Percentiles rank a stretch among this genome's conserved stretches.
Conservation (phyloP, 306 rosid genomes). For the Glycine soja region DNA sequence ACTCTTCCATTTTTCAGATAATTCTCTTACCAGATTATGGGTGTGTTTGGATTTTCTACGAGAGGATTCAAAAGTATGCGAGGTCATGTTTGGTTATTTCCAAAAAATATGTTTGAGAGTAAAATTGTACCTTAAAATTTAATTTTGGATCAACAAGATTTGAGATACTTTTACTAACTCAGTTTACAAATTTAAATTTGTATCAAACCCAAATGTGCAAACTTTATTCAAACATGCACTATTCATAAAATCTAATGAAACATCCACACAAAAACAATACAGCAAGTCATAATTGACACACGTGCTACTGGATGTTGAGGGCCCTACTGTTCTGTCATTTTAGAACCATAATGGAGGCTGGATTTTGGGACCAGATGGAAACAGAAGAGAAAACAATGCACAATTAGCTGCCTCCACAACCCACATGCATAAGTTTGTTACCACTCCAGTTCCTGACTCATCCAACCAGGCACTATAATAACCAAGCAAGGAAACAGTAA, state of each 20-base stretch:
- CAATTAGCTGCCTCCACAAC: conserved; percentile 48
- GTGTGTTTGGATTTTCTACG: too few species aligned
- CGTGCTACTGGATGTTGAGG: conserved; percentile 12
- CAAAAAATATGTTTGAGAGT: too few species aligned
- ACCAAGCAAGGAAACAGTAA: conserved; percentile 23
- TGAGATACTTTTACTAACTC: too few species aligned
- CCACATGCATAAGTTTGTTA: conserved; percentile 60
- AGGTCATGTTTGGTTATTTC: too few species aligned
- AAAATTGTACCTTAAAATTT: too few species aligned
- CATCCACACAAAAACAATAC: background rate
- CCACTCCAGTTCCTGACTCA: conserved; percentile 48
- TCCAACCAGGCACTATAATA: conserved; percentile 30
- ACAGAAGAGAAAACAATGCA: conserved; percentile 45
- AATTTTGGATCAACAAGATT: too few species aligned
- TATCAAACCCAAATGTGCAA: too few species aligned
- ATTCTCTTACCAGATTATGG: background rate
- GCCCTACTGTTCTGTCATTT: conserved; percentile 26
- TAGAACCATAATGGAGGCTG: conserved; percentile 39
- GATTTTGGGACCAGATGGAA: conserved; percentile 49
- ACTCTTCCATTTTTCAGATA: background rate
- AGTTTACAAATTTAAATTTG: too few species aligned
- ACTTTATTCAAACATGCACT: too few species aligned
- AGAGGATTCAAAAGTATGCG: too few species aligned
- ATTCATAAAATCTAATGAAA: background rate
- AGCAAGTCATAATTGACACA: conserved; percentile 3